Base-by-base conservation (phyloP, 768 basidiomycete genomes). In the Auriscalpium orientale region DNA sequence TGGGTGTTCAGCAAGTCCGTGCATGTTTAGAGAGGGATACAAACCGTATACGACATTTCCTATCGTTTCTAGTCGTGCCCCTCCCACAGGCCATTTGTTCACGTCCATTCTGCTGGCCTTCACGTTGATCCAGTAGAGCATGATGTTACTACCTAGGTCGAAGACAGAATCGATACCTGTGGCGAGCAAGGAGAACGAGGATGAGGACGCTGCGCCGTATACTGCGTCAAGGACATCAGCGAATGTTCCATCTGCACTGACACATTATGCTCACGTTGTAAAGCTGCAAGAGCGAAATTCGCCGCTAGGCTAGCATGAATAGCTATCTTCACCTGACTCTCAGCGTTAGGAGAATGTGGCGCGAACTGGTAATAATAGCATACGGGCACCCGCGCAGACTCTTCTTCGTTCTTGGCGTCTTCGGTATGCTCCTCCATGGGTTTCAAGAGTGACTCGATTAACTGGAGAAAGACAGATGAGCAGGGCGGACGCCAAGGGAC, bases 61-160 rank as follows among this genome's bases (percentile, higher is more conserved):
- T 54, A 92, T 91, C 4, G 89, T 93, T 68, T 94, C 89, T 46
- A 97, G 77, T 48, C 92, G 80, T n/a, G 88, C 82, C 38, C 93
- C 93, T 49, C 94, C 87, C 4, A 92, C 87, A 33, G 95, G 93
- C 94, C 92, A 98, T 62, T 89, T 89, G 69, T 87, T 91, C 45
- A 74, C 62, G 65, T 97, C 93, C 58, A 95, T 77, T 36, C 63
- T 76, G 11, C 64, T 71, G 1, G 91, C 84, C 63, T 91, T 87
- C 62, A 75, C 75, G 70, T 98, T 86, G 2, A 95, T 74, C 77
- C 80, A 84, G 62, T 83, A 87, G 3, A 94, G 76, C n/a, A 94
- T 73, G 46, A 91, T 67, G 63, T 91, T 93, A 65, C 89, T 90
- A 46, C 87, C 86, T 59, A 90, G 77, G 66, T 94, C 92, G 65